These are phyloP conservation scores for Lachancea quebecensis DNA, from an alignment of 805 yeast species.

Conservation along the genomic window DNA sequence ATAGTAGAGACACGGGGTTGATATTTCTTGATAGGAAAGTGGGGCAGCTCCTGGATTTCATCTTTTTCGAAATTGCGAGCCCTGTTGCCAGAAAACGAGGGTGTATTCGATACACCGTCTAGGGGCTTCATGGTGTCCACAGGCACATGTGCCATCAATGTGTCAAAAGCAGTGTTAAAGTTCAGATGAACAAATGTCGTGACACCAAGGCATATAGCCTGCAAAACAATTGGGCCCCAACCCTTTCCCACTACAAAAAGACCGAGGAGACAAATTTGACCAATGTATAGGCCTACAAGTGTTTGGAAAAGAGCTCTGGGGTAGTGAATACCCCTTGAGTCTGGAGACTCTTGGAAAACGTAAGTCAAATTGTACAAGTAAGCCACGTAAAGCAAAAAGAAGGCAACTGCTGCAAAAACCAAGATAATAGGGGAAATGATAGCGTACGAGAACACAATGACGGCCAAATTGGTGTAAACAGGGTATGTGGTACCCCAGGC, in stretches of 20 bases:
- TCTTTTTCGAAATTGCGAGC: conserved; percentile 9
- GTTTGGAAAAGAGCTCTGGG: conserved; percentile 88
- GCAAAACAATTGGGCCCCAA: conserved; percentile 88
- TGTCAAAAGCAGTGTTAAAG: conserved; percentile 59
- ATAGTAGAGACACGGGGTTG: conserved; percentile 12
- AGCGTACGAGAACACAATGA: conserved; percentile 59
- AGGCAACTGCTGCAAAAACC: conserved; percentile 65
- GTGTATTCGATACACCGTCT: conserved; percentile 61
- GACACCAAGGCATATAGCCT: conserved; percentile 53
- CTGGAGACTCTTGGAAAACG: conserved; percentile 59
- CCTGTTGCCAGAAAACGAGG: conserved; percentile 35
- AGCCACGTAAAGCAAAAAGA: conserved; percentile 66
- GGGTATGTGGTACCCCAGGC: conserved; percentile 77
- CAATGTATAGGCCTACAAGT: conserved; percentile 79
- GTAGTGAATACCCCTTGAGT: conserved; percentile 74
- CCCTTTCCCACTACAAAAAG: conserved; percentile 84
- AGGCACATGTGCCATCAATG: conserved; percentile 53
- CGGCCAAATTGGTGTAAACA: conserved; percentile 62
- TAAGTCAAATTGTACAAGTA: conserved; percentile 72
- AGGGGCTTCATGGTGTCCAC: conserved; percentile 69
- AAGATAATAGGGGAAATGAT: conserved; percentile 79
- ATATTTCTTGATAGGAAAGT: conserved; percentile 25
- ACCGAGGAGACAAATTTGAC: conserved; percentile 81
- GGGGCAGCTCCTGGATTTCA: conserved; percentile 26
- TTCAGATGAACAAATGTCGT: conserved; percentile 67